Evolutionary conservation across 768 basidiomycete genomes (phyloP).

Genomic region (Lactarius hatsudake): DNA sequence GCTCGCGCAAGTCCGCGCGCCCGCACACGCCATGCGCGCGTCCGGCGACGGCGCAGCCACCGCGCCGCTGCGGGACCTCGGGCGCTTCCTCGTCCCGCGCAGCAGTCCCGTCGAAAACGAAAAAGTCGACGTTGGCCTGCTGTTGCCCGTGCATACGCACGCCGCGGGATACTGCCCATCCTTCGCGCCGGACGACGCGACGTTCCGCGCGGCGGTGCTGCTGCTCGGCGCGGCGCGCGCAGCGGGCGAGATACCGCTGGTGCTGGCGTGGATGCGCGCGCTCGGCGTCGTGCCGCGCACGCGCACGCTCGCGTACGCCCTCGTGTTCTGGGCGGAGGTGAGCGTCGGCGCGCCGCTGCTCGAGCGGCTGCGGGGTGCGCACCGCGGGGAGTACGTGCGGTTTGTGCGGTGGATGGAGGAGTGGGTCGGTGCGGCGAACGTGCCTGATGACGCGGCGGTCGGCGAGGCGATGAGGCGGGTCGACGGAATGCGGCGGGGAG

Average conservation of each 20-base stretch:
- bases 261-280: conserved; percentile 71
- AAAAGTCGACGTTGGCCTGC: not conserved
- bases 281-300: conserved; percentile 51
- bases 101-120: not conserved
- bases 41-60: conserved; percentile 29
- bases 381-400: conserved; percentile 25
- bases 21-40: conserved; percentile 38
- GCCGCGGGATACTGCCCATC: conserved; percentile 34
- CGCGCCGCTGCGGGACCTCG: conserved; percentile 33
- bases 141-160: conserved; percentile 17
- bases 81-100: conserved; percentile 30
- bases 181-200: conserved; percentile 48
- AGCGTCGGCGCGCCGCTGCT: conserved; percentile 58
- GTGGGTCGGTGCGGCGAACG: conserved; percentile 29
- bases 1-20: conserved; percentile 37
- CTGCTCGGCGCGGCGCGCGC: conserved; percentile 53
- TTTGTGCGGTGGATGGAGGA: conserved; percentile 33
- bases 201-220: conserved; percentile 58
- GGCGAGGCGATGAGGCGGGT: conserved; percentile 20
- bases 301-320: conserved; percentile 54
- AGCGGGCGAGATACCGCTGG: conserved; percentile 60
- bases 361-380: conserved; percentile 40
- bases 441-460: conserved; percentile 32
- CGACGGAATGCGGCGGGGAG: conserved; percentile 42
- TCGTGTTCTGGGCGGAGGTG: conserved; percentile 74